phyloP scores from a whole-genome alignment of 129 eudicot species.

The Centella asiatica region DNA sequence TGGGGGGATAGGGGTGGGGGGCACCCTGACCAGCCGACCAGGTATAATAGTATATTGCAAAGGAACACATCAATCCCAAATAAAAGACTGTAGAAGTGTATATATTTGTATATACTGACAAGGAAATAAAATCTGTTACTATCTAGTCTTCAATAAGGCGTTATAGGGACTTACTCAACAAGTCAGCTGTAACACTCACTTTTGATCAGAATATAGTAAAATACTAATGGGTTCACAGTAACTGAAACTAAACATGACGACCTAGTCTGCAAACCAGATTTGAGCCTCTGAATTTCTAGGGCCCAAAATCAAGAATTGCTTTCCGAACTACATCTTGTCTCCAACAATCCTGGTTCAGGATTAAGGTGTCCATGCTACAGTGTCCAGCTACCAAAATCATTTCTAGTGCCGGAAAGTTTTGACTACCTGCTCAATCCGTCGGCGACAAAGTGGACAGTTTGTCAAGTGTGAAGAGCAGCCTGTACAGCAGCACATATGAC shows the following conservation, averaged over 20 bases:
- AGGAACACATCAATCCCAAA: no score
- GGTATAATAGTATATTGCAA: no score
- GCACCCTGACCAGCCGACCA: no score
- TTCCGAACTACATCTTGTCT: background rate
- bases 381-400: background rate
- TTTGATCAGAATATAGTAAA: background rate
- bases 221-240: background rate
- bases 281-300: no score
- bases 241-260: background rate
- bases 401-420: conserved; percentile 61
- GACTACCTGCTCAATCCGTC: conserved; percentile 68
- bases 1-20: no score
- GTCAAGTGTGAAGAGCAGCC: conserved; percentile 69
- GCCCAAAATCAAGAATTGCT: background rate
- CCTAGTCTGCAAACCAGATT: no score
- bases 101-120: background rate
- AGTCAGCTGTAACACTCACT: background rate
- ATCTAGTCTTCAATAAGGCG: background rate
- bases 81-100: no score
- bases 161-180: background rate
- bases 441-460: conserved; percentile 80
- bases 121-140: background rate
- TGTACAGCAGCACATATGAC: conserved; percentile 95
- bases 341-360: background rate
- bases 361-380: background rate